These are phyloP conservation scores for Yamadazyma akitaensis DNA, from an alignment of 805 yeast genomes.

Conservation along the genomic window DNA sequence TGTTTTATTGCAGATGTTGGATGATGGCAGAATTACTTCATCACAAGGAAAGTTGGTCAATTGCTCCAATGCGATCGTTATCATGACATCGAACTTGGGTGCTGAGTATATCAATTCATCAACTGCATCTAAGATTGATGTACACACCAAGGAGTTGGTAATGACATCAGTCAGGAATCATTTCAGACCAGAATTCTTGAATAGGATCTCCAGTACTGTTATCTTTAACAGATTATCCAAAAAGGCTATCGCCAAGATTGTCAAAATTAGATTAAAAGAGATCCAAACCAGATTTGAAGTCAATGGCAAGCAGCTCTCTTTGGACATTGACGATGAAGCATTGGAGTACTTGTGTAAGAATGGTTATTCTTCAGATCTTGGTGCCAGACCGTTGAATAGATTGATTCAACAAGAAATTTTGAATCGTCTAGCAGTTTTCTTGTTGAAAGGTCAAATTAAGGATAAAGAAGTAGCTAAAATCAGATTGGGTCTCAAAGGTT, in stretches of 20 bases:
- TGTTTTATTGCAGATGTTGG: slow-evolving; percentile 84
- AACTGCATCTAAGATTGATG: slow-evolving; percentile 62
- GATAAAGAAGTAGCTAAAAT: slow-evolving; percentile 87
- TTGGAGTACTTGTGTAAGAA: slow-evolving; percentile 75
- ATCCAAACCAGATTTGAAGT: slow-evolving; percentile 80
- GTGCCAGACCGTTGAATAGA: slow-evolving; percentile 95
- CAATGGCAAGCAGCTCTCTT: slow-evolving; percentile 73
- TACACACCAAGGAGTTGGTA: slow-evolving; percentile 69
- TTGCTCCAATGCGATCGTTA: slow-evolving; percentile 87
- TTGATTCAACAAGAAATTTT: slow-evolving; percentile 85
- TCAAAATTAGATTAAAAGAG: slow-evolving; percentile 77
- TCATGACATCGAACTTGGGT: slow-evolving; percentile 97
- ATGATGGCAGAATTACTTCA: slow-evolving; percentile 94
- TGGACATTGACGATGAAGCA: slow-evolving; percentile 74
- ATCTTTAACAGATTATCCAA: slow-evolving; percentile 90
- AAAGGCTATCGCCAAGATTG: slow-evolving; percentile 90
- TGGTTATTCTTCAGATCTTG: slow-evolving; percentile 91
- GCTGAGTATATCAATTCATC: slow-evolving; percentile 79
- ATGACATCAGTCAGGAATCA: slow-evolving; percentile 82
- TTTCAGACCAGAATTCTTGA: slow-evolving; percentile 95
- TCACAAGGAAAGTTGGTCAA: slow-evolving; percentile 92
- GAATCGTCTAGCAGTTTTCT: slow-evolving; percentile 84
- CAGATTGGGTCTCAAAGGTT: slow-evolving; percentile 53
- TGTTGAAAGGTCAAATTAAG: slow-evolving; percentile 78
- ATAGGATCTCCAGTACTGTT: slow-evolving; percentile 90